Evolutionary conservation across 768 basidiomycete genomes (phyloP).

Genomic region (Phlebiopsis flavidoalba): DNA sequence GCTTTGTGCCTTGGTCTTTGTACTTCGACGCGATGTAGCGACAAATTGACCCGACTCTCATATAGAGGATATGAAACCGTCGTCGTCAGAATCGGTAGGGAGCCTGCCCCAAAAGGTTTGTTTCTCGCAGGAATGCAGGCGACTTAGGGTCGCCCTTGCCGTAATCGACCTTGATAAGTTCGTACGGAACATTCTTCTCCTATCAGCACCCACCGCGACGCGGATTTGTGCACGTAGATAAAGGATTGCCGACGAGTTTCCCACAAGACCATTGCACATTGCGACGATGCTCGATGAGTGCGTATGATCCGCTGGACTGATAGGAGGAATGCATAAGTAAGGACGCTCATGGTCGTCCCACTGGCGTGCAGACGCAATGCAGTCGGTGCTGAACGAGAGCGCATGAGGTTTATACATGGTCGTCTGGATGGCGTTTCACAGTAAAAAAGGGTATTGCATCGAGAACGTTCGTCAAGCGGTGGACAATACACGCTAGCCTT

Average conservation of each 20-base stretch:
- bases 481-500: too few relatives aligned
- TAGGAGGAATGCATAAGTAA: too few relatives aligned
- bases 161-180: slow-evolving; percentile 40
- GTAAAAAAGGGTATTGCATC: background rate
- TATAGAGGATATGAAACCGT: slow-evolving; percentile 57
- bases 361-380: too few relatives aligned
- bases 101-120: slow-evolving; percentile 66
- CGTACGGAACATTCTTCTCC: slow-evolving; percentile 55
- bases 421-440: background rate
- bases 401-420: background rate
- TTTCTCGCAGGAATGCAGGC: slow-evolving; percentile 32
- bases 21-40: slow-evolving; percentile 56
- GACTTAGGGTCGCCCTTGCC: slow-evolving; percentile 39
- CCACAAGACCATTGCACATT: too few relatives aligned
- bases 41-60: slow-evolving; percentile 55
- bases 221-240: background rate
- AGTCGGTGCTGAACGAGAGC: background rate
- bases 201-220: background rate
- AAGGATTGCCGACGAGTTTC: background rate
- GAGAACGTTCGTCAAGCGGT: too few relatives aligned
- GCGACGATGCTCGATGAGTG: too few relatives aligned
- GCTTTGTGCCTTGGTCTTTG: slow-evolving; percentile 37
- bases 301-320: too few relatives aligned
- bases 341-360: too few relatives aligned
- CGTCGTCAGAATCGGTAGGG: slow-evolving; percentile 59